A percentile compares a stretch with the other conserved stretches of the same genome.
Evolutionary conservation across 179 eudicot species (phyloP).

Genomic region (Vitellaria paradoxa): DNA sequence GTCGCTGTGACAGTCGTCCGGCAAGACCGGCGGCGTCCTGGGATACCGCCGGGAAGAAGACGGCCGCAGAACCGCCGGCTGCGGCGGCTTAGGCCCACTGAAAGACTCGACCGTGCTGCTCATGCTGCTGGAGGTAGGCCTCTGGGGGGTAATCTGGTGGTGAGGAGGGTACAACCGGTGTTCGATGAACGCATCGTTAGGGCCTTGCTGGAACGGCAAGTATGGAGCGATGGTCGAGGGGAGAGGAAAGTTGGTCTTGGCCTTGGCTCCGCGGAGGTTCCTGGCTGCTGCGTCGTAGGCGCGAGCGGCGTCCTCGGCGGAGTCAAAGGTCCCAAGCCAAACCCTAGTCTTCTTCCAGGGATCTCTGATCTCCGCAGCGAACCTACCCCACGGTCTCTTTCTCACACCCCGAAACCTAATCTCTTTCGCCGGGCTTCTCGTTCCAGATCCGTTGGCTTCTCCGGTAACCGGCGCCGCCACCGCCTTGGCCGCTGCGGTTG

Average conservation of each 20-base stretch:
- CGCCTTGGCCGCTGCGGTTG: constrained; percentile 30
- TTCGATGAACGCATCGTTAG: constrained; percentile 17
- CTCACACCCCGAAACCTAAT: constrained; percentile 62
- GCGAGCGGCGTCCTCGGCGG: constrained; percentile 74
- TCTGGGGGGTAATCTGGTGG: constrained; percentile 30
- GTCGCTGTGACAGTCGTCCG: constrained; percentile 78
- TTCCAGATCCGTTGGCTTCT: constrained; percentile 41
- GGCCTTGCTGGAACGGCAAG: constrained; percentile 10
- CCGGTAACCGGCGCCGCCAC: constrained; percentile 15
- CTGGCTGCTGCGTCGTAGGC: constrained; percentile 80
- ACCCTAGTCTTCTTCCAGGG: constrained; percentile 82
- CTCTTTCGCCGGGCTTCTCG: constrained; percentile 24
- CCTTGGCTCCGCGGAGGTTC: constrained; percentile 64
- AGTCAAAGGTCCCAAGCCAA: constrained; percentile 86
- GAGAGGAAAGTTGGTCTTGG: constrained; percentile 69
- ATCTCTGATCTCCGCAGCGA: constrained; percentile 87
- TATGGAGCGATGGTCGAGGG: constrained; percentile 18
- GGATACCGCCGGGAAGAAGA: constrained; percentile 22
- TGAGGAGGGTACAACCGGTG: constrained; percentile 31
- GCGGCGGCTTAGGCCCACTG: constrained; percentile 45
- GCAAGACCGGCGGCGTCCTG: constrained; percentile 36
- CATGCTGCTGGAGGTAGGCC: constrained; percentile 70
- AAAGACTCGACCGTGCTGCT: constrained; percentile 80
- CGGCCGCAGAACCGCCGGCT: constrained; percentile 4
- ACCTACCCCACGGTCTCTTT: constrained; percentile 80